These are phyloP conservation scores for Penicillium palitans DNA, from an alignment of 2,329 filamentous ascomycete genomes.

Conservation along the genomic window DNA sequence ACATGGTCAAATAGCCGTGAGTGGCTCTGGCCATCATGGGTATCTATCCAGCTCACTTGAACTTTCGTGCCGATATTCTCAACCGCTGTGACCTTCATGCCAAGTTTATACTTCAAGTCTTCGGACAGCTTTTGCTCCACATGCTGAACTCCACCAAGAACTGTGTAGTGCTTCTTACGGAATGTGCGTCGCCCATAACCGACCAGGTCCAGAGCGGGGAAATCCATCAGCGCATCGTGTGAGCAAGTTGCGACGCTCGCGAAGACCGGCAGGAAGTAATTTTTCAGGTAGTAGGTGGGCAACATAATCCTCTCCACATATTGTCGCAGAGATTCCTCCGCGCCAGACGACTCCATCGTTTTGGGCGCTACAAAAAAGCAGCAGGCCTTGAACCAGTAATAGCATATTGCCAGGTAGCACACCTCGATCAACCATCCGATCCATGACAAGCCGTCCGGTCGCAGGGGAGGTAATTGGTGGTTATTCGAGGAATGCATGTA, in stretches of 20 bases:
- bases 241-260: slow-evolving; percentile 58
- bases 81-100: slow-evolving; percentile 27
- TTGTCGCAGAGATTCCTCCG: slow-evolving; percentile 48
- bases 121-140: slow-evolving; percentile 51
- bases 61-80: slow-evolving; percentile 18
- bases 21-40: slow-evolving; percentile 17
- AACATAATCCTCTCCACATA: slow-evolving; percentile 55
- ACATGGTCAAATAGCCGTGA: slow-evolving; percentile 52
- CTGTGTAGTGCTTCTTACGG: slow-evolving; percentile 53
- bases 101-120: slow-evolving; percentile 47
- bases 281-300: slow-evolving; percentile 49
- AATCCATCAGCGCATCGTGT: slow-evolving; percentile 52
- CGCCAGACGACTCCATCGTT: slow-evolving; percentile 12
- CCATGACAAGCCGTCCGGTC: slow-evolving; percentile 30
- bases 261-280: slow-evolving; percentile 58
- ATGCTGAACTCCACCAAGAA: slow-evolving; percentile 51
- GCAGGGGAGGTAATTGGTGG: slow-evolving; percentile 50
- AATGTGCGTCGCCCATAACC: slow-evolving; percentile 53
- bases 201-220: slow-evolving; percentile 56
- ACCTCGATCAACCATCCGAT: slow-evolving; percentile 48
- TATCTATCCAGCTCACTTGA: slow-evolving; percentile 22
- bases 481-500: slow-evolving; percentile 58
- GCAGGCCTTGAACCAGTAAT: slow-evolving; percentile 56
- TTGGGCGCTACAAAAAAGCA: slow-evolving; percentile 51
- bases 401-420: slow-evolving; percentile 50